These are phyloP conservation scores for Pachysandra terminalis DNA, from an alignment of 164 flowering plant species.

Conservation along the genomic window DNA sequence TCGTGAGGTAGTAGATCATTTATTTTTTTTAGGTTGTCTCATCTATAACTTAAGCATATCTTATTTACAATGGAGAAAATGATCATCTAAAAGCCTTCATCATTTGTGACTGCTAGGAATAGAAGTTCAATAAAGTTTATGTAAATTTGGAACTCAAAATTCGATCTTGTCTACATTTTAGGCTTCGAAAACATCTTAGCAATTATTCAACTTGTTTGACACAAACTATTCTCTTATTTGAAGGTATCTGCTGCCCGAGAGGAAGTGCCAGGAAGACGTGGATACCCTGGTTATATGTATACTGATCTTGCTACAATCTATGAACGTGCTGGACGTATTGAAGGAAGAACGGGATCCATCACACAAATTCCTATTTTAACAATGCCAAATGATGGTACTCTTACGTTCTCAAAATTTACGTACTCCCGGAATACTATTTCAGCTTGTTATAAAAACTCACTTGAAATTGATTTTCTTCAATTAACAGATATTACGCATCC, in stretches of 20 bases:
- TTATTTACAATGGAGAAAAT: too few species aligned
- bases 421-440: not conserved
- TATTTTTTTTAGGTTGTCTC: too few species aligned
- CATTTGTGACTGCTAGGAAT: too few species aligned
- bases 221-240: slow-evolving; percentile 3
- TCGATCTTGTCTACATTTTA: too few species aligned
- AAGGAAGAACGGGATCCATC: slow-evolving; percentile 95
- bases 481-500: slow-evolving; percentile 92
- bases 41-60: too few species aligned
- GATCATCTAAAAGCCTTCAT: too few species aligned
- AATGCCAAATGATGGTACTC: slow-evolving; percentile 94
- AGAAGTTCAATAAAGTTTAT: too few species aligned
- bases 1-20: too few species aligned
- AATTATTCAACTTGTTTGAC: not conserved
- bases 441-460: not conserved
- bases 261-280: slow-evolving; percentile 99
- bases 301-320: slow-evolving; percentile 96
- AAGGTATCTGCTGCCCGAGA: slow-evolving; percentile 99
- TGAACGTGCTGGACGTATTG: slow-evolving; percentile 98
- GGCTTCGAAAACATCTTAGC: not conserved
- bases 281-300: slow-evolving; percentile 99
- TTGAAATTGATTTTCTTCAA: slow-evolving; percentile 12
- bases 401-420: not conserved
- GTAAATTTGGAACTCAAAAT: too few species aligned
- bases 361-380: slow-evolving; percentile 96